Conservation (phyloP, 73 alveolate species). For the Paraurostyla sp. region DNA sequence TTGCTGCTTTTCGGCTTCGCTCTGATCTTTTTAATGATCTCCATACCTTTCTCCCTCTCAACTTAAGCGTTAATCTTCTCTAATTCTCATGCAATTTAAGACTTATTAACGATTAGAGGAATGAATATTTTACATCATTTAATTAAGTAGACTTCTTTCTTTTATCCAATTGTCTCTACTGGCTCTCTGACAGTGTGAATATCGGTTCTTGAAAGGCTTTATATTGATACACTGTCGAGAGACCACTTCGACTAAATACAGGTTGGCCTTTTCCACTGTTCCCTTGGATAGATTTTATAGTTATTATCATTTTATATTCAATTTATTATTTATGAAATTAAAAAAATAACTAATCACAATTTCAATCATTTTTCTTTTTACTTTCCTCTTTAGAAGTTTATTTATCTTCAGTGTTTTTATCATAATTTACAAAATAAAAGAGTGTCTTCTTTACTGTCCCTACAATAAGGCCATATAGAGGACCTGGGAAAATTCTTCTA, state of each 20-base stretch:
- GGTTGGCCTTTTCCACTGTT: constrained; percentile 73
- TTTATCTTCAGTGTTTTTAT: not conserved
- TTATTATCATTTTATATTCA: constrained; percentile 45
- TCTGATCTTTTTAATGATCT: not conserved
- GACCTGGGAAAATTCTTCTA: not conserved
- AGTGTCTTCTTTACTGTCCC: not conserved
- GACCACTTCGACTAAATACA: constrained; percentile 63
- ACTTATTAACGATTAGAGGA: not conserved
- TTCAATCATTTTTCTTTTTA: not conserved
- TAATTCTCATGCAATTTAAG: constrained; percentile 14
- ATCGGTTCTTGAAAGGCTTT: constrained; percentile 41
- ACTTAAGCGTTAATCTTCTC: not conserved
- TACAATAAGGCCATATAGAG: not conserved
- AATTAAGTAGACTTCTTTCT: not conserved
- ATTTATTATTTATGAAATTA: not conserved
- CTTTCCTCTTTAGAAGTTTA: not conserved
- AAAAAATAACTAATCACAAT: not conserved
- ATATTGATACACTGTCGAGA: constrained; percentile 60
- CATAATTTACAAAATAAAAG: not conserved
- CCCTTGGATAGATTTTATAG: constrained; percentile 62
- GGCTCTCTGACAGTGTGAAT: not conserved
- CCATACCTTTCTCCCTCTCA: not conserved
- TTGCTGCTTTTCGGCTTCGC: constrained; percentile 30
- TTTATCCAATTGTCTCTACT: not conserved
- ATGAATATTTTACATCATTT: not conserved